phyloP scores from a whole-genome alignment of 2,329 filamentous ascomycete species.

The Fusarium marasasianum region DNA sequence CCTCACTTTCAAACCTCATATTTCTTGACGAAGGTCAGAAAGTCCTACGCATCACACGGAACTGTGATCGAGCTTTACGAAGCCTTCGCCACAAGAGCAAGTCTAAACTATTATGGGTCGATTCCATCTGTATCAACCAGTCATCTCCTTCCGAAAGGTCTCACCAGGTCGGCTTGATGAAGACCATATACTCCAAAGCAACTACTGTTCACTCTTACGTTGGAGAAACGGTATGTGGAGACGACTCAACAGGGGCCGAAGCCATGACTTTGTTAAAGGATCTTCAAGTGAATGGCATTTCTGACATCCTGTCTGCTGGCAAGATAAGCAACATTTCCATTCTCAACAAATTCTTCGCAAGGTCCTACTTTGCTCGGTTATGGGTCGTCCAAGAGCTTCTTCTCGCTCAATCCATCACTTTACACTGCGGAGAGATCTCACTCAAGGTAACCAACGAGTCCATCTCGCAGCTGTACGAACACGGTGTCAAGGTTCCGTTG shows the following conservation, averaged over 20 bases:
- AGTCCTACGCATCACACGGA: not conserved
- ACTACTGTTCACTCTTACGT: not conserved
- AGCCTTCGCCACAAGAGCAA: not conserved
- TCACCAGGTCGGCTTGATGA: not conserved
- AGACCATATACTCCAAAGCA: not conserved
- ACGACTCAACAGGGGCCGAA: not conserved
- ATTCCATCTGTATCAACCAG: not conserved
- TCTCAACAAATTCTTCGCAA: not conserved
- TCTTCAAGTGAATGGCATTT: fast-evolving
- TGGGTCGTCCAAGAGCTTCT: not conserved
- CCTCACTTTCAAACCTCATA: not conserved
- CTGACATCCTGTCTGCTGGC: fast-evolving
- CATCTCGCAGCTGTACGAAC: fast-evolving
- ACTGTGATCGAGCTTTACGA: fast-evolving
- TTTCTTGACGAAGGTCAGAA: fast-evolving
- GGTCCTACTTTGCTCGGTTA: not conserved
- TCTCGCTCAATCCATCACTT: not conserved
- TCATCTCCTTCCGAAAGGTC: not conserved
- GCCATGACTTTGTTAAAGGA: not conserved
- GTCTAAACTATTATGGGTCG: not conserved
- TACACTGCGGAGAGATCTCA: not conserved
- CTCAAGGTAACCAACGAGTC: not conserved
- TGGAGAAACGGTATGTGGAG: fast-evolving
- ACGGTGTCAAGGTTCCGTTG: not conserved
- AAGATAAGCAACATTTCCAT: fast-evolving